A percentile compares a stretch with the other conserved stretches of the same genome.
Evolutionary conservation across 139 green algal species (phyloP).

Genomic region (Edaphochlamys debaryana): DNA sequence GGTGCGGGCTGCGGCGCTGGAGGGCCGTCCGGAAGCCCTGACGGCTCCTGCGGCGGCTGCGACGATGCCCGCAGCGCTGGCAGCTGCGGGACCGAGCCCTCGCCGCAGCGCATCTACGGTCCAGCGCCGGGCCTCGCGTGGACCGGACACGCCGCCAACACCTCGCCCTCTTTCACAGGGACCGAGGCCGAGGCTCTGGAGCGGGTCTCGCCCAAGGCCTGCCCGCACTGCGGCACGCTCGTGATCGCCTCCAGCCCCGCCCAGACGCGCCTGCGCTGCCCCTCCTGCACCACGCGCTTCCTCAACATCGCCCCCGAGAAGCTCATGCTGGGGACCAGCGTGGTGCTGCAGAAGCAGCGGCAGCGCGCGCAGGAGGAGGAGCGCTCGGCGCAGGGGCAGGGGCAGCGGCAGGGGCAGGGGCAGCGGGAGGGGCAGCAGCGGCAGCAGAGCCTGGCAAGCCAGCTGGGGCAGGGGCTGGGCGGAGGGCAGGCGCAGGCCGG

Average conservation of each 20-base stretch:
- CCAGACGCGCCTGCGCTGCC: constrained; percentile 48
- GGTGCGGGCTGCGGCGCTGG: too few relatives aligned
- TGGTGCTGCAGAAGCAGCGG: constrained; percentile 15
- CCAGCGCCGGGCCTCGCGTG: too few relatives aligned
- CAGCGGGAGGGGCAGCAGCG: constrained; percentile 41
- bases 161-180: too few relatives aligned
- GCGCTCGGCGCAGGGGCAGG: constrained; percentile 10
- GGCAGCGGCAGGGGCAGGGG: constrained; percentile 40
- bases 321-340: constrained; percentile 60
- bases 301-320: constrained; percentile 66
- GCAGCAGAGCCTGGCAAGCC: too few relatives aligned
- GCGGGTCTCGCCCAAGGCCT: constrained; percentile 36
- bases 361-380: not conserved
- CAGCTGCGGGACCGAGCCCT: too few relatives aligned
- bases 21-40: too few relatives aligned
- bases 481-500: too few relatives aligned
- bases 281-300: constrained; percentile 55
- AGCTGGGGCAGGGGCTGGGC: too few relatives aligned
- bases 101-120: too few relatives aligned
- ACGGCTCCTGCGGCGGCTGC: not conserved
- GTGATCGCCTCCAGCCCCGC: not conserved
- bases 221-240: constrained; percentile 61
- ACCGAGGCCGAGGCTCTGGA: constrained; percentile 1
- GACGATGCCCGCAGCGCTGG: too few relatives aligned
- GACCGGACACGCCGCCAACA: too few relatives aligned